Base-by-base conservation (phyloP, 2,329 filamentous ascomycete species). In the Penicillium griseofulvum region DNA sequence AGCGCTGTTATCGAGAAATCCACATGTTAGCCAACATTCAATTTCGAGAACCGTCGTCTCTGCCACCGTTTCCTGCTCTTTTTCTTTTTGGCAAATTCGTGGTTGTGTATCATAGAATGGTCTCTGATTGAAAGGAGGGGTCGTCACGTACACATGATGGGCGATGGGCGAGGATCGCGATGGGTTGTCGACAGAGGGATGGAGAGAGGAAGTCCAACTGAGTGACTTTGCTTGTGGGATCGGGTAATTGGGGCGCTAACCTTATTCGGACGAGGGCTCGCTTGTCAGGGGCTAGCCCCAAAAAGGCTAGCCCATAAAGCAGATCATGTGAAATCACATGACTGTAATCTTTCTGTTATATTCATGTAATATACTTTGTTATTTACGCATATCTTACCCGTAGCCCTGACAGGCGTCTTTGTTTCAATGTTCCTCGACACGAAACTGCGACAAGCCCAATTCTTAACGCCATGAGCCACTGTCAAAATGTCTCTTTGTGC, bases 131-230 rank as follows among this genome's bases (percentile, higher is more conserved):
- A 58, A 49, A 56, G 47, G 53, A 51, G 54, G 59, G 59, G 56
- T 54, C 49, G 54, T 47, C 58, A 78, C 76, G 65, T 78, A 78
- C 76, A 78, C 76, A 78, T 78, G 74, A 75, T 78, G 74, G 76
- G 76, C 76, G 72, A 75, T 74, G 68, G 63, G 72, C 66, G 71
- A 69, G 68, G 58, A 68, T 71, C 71, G 71, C 71, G 66, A 67
- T 72, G 63, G 59, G 57, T 71, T 74, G 73, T 74, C 72, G 73
- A 72, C 71, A 68, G 64, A 71, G 67, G 67, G 65, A 68, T 73
- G 69, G 66, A 66, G 68, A 67, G 63, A 72, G 61, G 66, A 72
- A 71, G 69, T 69, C 68, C 64, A 65, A 59, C 58, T 63, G 59
- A 62, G 59, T 61, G 61, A 70, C 66, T 72, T 71, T 69, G 67